Percentiles rank a stretch among this genome's conserved stretches.
Conservation (phyloP, 441 rosid species). For the Raphanus hybrid region DNA sequence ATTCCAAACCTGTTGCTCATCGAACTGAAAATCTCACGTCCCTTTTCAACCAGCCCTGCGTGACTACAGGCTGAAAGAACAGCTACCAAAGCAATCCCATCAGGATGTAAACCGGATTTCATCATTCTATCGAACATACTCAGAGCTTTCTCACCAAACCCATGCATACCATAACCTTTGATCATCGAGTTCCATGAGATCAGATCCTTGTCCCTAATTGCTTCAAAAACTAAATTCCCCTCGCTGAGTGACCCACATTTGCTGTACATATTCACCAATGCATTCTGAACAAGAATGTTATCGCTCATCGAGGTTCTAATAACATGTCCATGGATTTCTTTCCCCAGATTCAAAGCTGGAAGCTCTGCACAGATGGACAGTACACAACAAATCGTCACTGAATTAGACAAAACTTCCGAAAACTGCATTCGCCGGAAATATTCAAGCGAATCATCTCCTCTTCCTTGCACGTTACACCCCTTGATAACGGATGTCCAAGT, state of each 20-base stretch:
- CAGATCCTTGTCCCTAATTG: constrained; percentile 49
- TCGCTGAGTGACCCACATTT: constrained; percentile 63
- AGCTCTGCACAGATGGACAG: constrained; percentile 71
- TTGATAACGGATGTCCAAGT: constrained; percentile 76
- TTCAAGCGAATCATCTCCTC: constrained; percentile 57
- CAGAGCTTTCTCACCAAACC: constrained; percentile 45
- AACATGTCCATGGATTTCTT: constrained; percentile 70
- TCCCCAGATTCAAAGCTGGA: constrained; percentile 57
- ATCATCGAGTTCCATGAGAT: constrained; percentile 55
- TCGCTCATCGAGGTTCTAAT: constrained; percentile 52
- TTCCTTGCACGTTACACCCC: constrained; percentile 64
- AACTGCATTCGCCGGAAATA: constrained; percentile 70
- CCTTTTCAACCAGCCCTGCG: constrained; percentile 47
- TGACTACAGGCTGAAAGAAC: constrained; percentile 55
- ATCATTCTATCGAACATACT: constrained; percentile 48
- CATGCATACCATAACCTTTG: constrained; percentile 53
- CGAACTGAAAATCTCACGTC: constrained; percentile 41
- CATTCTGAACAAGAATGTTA: constrained; percentile 64
- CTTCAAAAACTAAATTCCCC: constrained; percentile 58
- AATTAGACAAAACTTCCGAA: constrained; percentile 56
- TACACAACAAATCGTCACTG: constrained; percentile 62
- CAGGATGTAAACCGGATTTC: constrained; percentile 46
- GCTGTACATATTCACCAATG: constrained; percentile 75
- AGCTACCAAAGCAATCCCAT: constrained; percentile 49
- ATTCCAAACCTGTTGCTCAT: constrained; percentile 40